Conservation (phyloP, 306 rosid genomes). For the Quercus variabilis region DNA sequence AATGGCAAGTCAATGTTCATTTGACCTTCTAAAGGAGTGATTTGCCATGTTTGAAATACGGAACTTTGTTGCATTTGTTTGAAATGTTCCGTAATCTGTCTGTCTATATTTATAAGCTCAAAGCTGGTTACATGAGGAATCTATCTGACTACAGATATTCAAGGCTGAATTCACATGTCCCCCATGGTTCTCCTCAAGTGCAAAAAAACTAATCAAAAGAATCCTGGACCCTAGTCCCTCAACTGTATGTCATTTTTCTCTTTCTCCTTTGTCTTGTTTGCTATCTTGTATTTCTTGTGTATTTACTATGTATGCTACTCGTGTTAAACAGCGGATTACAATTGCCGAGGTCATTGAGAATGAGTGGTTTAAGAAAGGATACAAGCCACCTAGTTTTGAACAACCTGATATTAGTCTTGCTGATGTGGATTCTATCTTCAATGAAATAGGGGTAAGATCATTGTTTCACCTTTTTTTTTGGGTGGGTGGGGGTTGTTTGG, state of each 20-base stretch:
- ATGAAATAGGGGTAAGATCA: slow-evolving; percentile 54
- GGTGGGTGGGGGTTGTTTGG: slow-evolving; percentile 2
- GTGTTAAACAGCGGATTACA: slow-evolving; percentile 72
- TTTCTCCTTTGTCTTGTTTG: neutral
- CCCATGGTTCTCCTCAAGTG: slow-evolving; percentile 92
- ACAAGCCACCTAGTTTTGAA: slow-evolving; percentile 75
- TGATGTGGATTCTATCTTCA: slow-evolving; percentile 70
- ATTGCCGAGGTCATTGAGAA: slow-evolving; percentile 77
- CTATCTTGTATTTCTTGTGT: neutral
- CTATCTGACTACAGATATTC: slow-evolving; percentile 56
- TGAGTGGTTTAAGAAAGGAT: slow-evolving; percentile 98
- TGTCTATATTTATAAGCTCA: neutral
- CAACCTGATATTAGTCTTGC: slow-evolving; percentile 66
- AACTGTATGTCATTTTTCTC: slow-evolving; percentile 50
- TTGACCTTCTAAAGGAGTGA: neutral
- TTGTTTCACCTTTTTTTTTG: neutral
- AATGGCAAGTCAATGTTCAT: neutral
- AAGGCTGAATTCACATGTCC: slow-evolving; percentile 86
- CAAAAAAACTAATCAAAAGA: slow-evolving; percentile 77
- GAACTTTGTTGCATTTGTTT: neutral
- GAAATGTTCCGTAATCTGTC: neutral
- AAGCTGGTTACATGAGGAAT: neutral
- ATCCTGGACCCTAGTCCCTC: slow-evolving; percentile 88
- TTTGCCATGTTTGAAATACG: neutral
- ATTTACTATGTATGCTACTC: neutral